phyloP scores from a whole-genome alignment of 2,329 filamentous ascomycete species.

The Apiospora marii region DNA sequence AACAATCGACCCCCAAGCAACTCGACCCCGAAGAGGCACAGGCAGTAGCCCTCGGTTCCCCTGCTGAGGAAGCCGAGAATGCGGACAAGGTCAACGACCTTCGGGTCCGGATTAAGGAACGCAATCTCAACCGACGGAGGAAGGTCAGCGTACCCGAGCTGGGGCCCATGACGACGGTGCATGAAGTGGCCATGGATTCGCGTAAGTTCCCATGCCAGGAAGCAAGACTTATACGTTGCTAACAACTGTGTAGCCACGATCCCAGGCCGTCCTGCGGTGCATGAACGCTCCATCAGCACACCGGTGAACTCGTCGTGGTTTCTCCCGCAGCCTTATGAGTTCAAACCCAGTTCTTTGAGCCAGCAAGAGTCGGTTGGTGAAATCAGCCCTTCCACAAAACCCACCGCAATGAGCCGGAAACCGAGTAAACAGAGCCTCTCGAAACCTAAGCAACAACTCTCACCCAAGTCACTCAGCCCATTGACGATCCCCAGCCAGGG shows the following conservation, averaged over 20 bases:
- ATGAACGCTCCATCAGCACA: conserved; percentile 71
- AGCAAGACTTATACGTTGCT: conserved; percentile 30
- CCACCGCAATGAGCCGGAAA: conserved; percentile 31
- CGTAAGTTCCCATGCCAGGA: conserved; percentile 58
- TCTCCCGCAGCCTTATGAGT: background rate
- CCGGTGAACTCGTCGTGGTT: conserved; percentile 58
- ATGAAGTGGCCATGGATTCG: conserved; percentile 73
- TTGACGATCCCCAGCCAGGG: conserved; percentile 61
- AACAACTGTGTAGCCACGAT: conserved; percentile 64
- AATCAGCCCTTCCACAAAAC: conserved; percentile 33
- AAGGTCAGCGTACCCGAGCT: conserved; percentile 72
- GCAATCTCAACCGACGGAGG: conserved; percentile 63
- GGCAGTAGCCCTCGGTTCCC: conserved; percentile 50
- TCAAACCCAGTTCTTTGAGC: conserved; percentile 11
- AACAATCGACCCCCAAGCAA: conserved; percentile 50
- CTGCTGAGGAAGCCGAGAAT: conserved; percentile 51
- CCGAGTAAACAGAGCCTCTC: conserved; percentile 27
- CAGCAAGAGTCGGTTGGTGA: conserved; percentile 31
- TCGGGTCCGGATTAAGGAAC: conserved; percentile 64
- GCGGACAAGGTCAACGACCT: conserved; percentile 49
- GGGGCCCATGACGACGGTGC: conserved; percentile 73
- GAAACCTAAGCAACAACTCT: conserved; percentile 49
- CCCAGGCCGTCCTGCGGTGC: conserved; percentile 68
- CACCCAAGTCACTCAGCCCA: conserved; percentile 62
- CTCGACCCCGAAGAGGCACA: conserved; percentile 29